A percentile compares a stretch with the other conserved stretches of the same genome.
Evolutionary conservation across 2,329 filamentous ascomycete genomes (phyloP).

Genomic region (Bipolaris oryzae): DNA sequence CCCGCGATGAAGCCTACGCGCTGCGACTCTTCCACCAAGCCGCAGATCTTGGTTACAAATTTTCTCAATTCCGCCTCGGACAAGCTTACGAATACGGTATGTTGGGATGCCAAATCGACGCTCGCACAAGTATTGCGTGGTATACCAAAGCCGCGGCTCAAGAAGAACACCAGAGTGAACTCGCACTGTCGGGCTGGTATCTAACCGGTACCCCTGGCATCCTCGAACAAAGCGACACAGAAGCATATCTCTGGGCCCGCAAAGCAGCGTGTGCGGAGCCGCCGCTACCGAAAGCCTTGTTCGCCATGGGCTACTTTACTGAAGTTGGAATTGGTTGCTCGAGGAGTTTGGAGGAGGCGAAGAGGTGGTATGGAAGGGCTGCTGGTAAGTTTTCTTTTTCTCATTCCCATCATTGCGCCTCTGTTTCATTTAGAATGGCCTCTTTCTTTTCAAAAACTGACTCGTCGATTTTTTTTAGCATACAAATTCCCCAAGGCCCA

Average conservation of each 20-base stretch:
- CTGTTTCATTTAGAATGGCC: too few relatives aligned
- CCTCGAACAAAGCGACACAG: slow-evolving; percentile 88
- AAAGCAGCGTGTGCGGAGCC: slow-evolving; percentile 85
- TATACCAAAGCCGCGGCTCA: slow-evolving; percentile 90
- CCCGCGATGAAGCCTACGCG: slow-evolving; percentile 82
- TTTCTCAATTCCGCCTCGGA: slow-evolving; percentile 88
- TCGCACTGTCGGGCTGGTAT: slow-evolving; percentile 71
- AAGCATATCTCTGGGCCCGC: slow-evolving; percentile 95
- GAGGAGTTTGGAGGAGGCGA: slow-evolving; percentile 89
- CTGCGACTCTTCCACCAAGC: slow-evolving; percentile 83
- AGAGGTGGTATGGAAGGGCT: slow-evolving; percentile 97
- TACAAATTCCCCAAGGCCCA: slow-evolving; percentile 94
- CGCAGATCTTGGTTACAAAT: slow-evolving; percentile 89
- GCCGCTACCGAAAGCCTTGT: slow-evolving; percentile 85
- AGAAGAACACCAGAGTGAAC: slow-evolving; percentile 90
- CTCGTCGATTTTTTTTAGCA: slow-evolving; percentile 58
- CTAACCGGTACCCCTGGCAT: slow-evolving; percentile 88
- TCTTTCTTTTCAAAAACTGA: slow-evolving; percentile 18
- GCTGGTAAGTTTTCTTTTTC: slow-evolving; percentile 71
- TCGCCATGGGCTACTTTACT: slow-evolving; percentile 97
- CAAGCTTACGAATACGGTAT: slow-evolving; percentile 88
- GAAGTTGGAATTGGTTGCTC: slow-evolving; percentile 91
- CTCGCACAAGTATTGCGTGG: slow-evolving; percentile 86
- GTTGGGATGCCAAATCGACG: slow-evolving; percentile 81
- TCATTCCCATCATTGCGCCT: too few relatives aligned